Base-by-base conservation (phyloP, 768 basidiomycete species). In the Calocera viscosa region DNA sequence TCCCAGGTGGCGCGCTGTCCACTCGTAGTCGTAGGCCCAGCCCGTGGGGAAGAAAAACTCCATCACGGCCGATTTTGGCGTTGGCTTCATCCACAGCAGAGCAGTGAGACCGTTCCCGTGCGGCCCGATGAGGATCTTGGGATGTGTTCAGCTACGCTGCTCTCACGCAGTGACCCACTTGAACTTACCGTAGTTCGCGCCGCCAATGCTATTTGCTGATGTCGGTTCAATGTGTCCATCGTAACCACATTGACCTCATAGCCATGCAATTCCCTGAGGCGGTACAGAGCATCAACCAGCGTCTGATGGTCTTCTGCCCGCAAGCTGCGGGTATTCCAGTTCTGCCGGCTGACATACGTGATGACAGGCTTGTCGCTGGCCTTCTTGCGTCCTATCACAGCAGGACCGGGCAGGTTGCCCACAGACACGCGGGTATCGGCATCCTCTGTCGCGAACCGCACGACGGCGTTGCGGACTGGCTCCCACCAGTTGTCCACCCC, bases 21-120 rank as follows among this genome's bases (percentile, higher is more conserved):
- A 75, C 71, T 86, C 83, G 67, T 82, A 80, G 70, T 90, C 87
- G 63, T 81, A 82, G 28, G 80, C 79, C 74, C 88, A 91, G 22
- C 80, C 80, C n/a, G 82, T 82, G 1, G 81, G 77, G 22, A 85
- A 87, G 76, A 89, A 91, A 71, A 92, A 80, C 76, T 94, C 91
- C 77, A 91, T 83, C 38, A 91, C 78, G 1, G 86, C 84, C 24
- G 88, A 80, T 28, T 81, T 49, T 2, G 73, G 71, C 28, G 83
- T 82, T 2, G 82, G 82, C 67, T 82, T 83, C 83, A 91, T 85
- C 77, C 86, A 91, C 17, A 88, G 75, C 66, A 83, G 75, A 72
- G 91, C 89, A 69, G 88, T 78, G 32, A 91, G 80, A 69, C 86
- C 82, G 64, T 78, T 72, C 2, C 87, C 83, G 70, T 84, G 78